Percentiles rank a stretch among this genome's conserved stretches.
Evolutionary conservation across 768 basidiomycete genomes (phyloP).

Genomic region (Kwoniella europaea): DNA sequence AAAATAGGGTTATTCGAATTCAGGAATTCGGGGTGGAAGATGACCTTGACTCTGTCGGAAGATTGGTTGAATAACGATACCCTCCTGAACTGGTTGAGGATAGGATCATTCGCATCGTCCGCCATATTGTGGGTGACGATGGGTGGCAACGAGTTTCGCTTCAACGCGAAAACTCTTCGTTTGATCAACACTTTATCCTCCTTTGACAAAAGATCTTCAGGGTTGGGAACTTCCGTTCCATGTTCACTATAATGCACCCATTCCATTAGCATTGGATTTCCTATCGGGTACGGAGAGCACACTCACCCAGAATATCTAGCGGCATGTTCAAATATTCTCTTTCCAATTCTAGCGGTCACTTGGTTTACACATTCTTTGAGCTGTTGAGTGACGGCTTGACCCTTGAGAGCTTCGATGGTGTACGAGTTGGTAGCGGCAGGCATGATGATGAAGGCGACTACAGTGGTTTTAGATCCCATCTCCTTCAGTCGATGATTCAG

Average conservation of each 20-base stretch:
- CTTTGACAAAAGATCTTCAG: slow-evolving; percentile 77
- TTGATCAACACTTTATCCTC: slow-evolving; percentile 95
- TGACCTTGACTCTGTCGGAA: slow-evolving; percentile 91
- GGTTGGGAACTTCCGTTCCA: slow-evolving; percentile 71
- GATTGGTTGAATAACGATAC: slow-evolving; percentile 89
- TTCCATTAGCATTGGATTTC: not conserved
- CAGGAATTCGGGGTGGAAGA: slow-evolving; percentile 98
- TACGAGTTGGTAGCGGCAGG: slow-evolving; percentile 95
- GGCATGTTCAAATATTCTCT: slow-evolving; percentile 90
- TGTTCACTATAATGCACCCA: slow-evolving; percentile 65
- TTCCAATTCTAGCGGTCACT: slow-evolving; percentile 90
- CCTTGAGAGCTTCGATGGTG: slow-evolving; percentile 95
- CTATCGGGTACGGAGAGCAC: not conserved
- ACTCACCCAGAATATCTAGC: slow-evolving; percentile 87
- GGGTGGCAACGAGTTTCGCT: slow-evolving; percentile 90
- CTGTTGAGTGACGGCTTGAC: slow-evolving; percentile 96
- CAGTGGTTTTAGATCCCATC: slow-evolving; percentile 75
- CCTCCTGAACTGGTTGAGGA: slow-evolving; percentile 90
- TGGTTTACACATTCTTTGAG: slow-evolving; percentile 93
- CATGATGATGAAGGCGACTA: slow-evolving; percentile 99
- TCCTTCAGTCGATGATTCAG: slow-evolving; percentile 71
- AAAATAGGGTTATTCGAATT: slow-evolving; percentile 97
- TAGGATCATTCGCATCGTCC: slow-evolving; percentile 88
- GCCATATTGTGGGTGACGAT: slow-evolving; percentile 99
- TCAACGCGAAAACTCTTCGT: slow-evolving; percentile 93